Evolutionary conservation across 2,329 filamentous ascomycete genomes (phyloP), one percentile per base, ranked within the genome.

Genomic region (Alternaria burnsii): DNA sequence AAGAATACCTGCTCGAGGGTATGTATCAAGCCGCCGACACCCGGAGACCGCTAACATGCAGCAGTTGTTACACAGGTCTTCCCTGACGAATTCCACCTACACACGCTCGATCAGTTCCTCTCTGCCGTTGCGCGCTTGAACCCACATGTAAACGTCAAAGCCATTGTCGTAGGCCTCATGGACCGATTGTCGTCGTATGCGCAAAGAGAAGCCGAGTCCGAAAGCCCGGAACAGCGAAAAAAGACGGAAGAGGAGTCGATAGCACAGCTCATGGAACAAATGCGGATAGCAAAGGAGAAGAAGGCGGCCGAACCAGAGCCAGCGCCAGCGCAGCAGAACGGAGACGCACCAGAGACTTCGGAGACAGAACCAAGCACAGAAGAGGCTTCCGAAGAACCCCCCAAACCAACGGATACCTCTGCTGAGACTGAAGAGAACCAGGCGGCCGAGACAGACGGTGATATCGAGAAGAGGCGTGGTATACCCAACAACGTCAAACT

Each of bases 131-230:
- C 94, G 14, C 87, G 94, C 59, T 84, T 99, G 38, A 97, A 99
- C 73, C 95, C 94, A 0, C 92, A 98, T 74, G 95, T 99, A 72
- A 97, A 99, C 70, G 89, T 99, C 81, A 99, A 99, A 82, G 91
- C 92, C 47, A 99, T 99, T 59, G 94, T 99, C 10, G 97, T 98
- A 75, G 95, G 94, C 26, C 84, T 99, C 61, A 99, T 99, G 96
- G 94, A 99, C 75, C 89, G 95, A 40, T 81, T 99, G 30, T 97
- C 95, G 7, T 90, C 93, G 56, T 99, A 97, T 78, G 94, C 95
- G n/a, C 91, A 95, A 71, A 87, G 94, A 58, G 94, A 98, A 79
- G 87, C 92, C 4, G 87, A 92, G 67, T 86, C 87, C 24, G 89
- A 91, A 57, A 85, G 87, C 20, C 84, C 86, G 5, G 89, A 92